Conservation (phyloP, 2,329 filamentous ascomycete genomes). For the Sphaerostilbella broomeana region DNA sequence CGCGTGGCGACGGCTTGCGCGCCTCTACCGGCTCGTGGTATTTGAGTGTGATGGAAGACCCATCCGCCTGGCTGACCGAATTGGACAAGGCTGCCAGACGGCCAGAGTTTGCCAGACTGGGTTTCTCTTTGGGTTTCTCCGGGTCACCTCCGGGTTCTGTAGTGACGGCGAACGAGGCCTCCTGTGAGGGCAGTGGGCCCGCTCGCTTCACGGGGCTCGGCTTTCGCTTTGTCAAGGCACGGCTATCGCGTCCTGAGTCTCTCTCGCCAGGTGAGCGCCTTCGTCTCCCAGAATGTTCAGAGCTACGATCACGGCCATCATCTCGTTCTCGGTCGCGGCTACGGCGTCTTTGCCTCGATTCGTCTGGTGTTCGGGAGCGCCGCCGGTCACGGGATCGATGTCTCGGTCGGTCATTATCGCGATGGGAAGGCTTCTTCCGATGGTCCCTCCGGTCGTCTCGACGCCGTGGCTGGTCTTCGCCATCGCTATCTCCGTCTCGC, state of each 20-base stretch:
- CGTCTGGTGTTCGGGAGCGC: slow-evolving; percentile 28
- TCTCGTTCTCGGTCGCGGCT: slow-evolving; percentile 13
- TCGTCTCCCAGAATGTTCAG: slow-evolving; percentile 23
- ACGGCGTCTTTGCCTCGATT: slow-evolving; percentile 14
- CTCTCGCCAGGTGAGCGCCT: slow-evolving; percentile 29
- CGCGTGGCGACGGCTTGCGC: slow-evolving; percentile 71
- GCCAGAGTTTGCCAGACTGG: slow-evolving; percentile 78
- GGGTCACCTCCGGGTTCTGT: slow-evolving; percentile 35
- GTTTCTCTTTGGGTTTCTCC: slow-evolving; percentile 69
- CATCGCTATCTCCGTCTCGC: slow-evolving; percentile 8
- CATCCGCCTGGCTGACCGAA: slow-evolving; percentile 61
- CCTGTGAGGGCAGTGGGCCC: slow-evolving; percentile 54
- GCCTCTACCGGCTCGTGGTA: slow-evolving; percentile 95
- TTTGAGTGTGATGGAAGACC: slow-evolving; percentile 75
- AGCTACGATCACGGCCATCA: slow-evolving; percentile 20
- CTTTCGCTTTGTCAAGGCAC: slow-evolving; percentile 14
- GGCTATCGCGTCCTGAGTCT: slow-evolving; percentile 17
- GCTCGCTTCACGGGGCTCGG: slow-evolving; percentile 24
- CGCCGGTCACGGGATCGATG: slow-evolving; percentile 25
- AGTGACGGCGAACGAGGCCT: slow-evolving; percentile 53
- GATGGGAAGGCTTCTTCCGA: slow-evolving; percentile 15
- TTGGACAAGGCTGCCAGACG: slow-evolving; percentile 85
- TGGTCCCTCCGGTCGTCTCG: slow-evolving; percentile 18
- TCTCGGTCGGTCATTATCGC: slow-evolving; percentile 20
- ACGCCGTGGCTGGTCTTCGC: slow-evolving; percentile 11